Base-by-base conservation (phyloP, 257 asterid species). In the Fraxinus excelsior region DNA sequence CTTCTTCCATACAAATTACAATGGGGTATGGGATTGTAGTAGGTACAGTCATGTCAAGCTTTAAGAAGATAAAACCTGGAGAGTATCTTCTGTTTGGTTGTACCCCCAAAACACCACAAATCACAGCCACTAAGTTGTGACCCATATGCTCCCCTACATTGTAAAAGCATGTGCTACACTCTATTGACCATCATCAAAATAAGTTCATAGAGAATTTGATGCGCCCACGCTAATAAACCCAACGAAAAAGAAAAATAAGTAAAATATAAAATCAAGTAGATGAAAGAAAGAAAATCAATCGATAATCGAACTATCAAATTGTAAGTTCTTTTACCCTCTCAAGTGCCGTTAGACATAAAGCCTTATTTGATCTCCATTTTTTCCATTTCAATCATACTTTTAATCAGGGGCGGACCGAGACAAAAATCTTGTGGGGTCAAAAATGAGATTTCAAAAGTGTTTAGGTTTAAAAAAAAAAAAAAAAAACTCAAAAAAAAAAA, bases 61-160 rank as follows among this genome's bases (percentile, higher is more conserved):
- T 88, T 83, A 80, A 67, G 7, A 79, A 82, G 90, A 83, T 88
- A 87, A 82, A 90, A 81, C 91, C 91, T 87, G 82, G 96, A 87
- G 89, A 83, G 77, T 76, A 79, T 79, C 80, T 79, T 70, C 67
- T 46, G 26, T 44, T 37, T 32, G 73, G 74, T 76, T 84, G 90
- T 85, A 82, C 82, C 87, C 80, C 74, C 79, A 78, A 79, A 79
- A 74, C 80, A 76, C 44, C 35, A 76, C 77, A 74, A 71, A 78
- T 67, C n/a, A 37, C 46, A 51, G 80, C 44, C 74, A 74, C 35
- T 67, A 70, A 53, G 53, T 75, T 34, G 80, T 73, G 67, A 71
- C 44, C 67, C 71, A 72, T 77, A 77, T 75, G 90, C 88, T 80
- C 90, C 90, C 86, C 79, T 7, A 81, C 84, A 78, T 82, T 79